phyloP scores from a whole-genome alignment of 2,329 filamentous ascomycete species.

The Thielaviopsis ethacetica region DNA sequence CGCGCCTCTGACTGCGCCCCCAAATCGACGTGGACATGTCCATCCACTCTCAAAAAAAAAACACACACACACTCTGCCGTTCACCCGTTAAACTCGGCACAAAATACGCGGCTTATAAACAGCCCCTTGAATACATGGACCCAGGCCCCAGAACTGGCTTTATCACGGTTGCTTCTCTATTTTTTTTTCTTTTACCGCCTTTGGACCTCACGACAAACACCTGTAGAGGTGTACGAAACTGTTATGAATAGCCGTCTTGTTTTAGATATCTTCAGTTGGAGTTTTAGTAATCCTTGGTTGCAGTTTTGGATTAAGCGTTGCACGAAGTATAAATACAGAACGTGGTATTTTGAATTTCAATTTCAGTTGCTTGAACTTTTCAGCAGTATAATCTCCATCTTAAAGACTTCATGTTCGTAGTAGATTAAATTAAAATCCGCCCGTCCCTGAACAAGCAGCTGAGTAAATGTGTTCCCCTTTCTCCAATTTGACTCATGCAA shows the following conservation, averaged over 20 bases:
- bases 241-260: too few relatives aligned
- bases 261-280: background rate
- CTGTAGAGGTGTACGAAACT: too few relatives aligned
- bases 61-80: background rate
- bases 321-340: background rate
- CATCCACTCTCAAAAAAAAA: background rate
- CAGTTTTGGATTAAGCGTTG: background rate
- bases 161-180: constrained; percentile 1
- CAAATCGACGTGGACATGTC: constrained; percentile 6
- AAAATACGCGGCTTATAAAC: too few relatives aligned
- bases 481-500: too few relatives aligned
- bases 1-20: background rate
- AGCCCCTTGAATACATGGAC: background rate
- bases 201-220: background rate
- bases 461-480: background rate
- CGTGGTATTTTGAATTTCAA: background rate
- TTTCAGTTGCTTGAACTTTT: background rate
- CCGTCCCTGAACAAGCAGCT: background rate
- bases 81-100: too few relatives aligned
- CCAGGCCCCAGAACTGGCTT: background rate
- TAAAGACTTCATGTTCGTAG: background rate
- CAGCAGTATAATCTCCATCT: background rate
- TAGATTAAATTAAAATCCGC: too few relatives aligned
- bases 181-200: background rate
- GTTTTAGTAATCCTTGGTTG: background rate